Evolutionary conservation across 805 yeast species (phyloP), one percentile per base, ranked within the genome.

Genomic region (Wickerhamomyces mucosus): DNA sequence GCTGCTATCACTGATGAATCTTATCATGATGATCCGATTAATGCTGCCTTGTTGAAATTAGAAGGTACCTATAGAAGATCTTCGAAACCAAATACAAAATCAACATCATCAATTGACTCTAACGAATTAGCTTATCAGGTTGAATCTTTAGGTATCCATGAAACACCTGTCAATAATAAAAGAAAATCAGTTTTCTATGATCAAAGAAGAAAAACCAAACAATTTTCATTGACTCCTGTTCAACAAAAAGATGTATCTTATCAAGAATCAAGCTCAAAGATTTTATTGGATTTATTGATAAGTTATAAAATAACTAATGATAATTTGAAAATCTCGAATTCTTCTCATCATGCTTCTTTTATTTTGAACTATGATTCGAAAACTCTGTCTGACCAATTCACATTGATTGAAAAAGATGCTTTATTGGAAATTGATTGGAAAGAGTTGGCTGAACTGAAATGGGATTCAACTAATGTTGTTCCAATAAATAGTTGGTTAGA

Each of bases 381-480:
- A 34, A 59, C 69, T 0, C 56, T 92, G 19, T 86, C 94, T 6
- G 71, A 76, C 40, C 96, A 89, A 41, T 65, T 89, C 55, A 89
- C 97, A 0, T 52, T 83, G 29, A 80, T 89, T 40, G 98, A 92
- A 53, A 65, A 76, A 32, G 97, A 92, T 53, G 70, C 86, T 26
- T 55, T 88, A 15, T 67, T 73, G 32, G 95, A 85, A 46, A 69
- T 92, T 24, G 96, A 89, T 53, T 89, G 97, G 96, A 78, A 75
- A 45, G 95, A 85, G 42, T 64, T 89, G 27, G 65, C 88, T 26
- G 88, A 84, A 39, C 58, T 82, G 39, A 67, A 73, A 29, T 80
- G 95, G 85, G 71, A 73, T 32, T 48, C 51, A 3, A 69, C 70
- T 36, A 72, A 75, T 21, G 53, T 80, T 29, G 69, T 67, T 1